Evolutionary conservation across 1,139 yeast genomes (phyloP).

Genomic region (Suhomyces yuchorum): DNA sequence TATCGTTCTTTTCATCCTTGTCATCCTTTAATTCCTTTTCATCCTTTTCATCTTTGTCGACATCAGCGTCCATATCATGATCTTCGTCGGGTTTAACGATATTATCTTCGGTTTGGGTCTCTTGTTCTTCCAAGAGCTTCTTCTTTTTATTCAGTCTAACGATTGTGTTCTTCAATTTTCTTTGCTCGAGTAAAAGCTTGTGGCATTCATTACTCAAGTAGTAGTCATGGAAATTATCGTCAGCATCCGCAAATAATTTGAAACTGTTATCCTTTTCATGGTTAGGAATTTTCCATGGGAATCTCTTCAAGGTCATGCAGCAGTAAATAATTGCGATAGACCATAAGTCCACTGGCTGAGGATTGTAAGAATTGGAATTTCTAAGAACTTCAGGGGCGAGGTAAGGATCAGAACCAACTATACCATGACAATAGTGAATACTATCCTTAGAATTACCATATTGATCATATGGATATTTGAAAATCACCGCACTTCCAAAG

Average conservation of each 20-base stretch:
- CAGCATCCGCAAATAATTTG: conserved; percentile 58
- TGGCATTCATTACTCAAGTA: conserved; percentile 53
- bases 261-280: conserved; percentile 81
- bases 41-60: conserved; percentile 5
- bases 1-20: conserved; percentile 15
- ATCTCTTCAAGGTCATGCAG: conserved; percentile 90
- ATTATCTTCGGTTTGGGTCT: conserved; percentile 1
- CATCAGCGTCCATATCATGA: conserved; percentile 1
- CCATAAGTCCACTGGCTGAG: conserved; percentile 95
- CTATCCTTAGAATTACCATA: conserved; percentile 49
- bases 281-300: conserved; percentile 97
- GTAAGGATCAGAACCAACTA: conserved; percentile 97
- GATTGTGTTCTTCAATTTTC: conserved; percentile 46
- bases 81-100: neutral
- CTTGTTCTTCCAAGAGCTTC: conserved; percentile 25
- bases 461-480: conserved; percentile 84
- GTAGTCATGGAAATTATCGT: conserved; percentile 56
- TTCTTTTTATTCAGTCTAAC: conserved; percentile 48
- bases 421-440: conserved; percentile 83
- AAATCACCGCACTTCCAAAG: conserved; percentile 95
- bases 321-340: conserved; percentile 93
- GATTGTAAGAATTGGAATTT: conserved; percentile 72
- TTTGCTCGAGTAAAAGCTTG: conserved; percentile 46
- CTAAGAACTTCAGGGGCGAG: conserved; percentile 93
- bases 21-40: conserved; percentile 7